Conservation (phyloP, 202 grass and related monocot genomes). For the Cymbopogon flexuosus region DNA sequence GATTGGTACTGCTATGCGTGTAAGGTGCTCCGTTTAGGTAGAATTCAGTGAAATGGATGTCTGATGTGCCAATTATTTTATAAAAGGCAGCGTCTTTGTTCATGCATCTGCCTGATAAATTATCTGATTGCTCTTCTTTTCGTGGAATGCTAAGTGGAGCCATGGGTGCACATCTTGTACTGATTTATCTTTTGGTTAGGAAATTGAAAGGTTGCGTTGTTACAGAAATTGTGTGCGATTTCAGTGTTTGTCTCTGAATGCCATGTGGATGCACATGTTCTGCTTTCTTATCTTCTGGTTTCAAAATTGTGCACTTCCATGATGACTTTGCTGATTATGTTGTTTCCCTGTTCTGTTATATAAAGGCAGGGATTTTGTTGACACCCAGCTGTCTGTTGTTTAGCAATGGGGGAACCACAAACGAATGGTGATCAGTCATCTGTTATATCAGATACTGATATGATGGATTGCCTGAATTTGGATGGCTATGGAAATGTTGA, state of each 20-base stretch:
- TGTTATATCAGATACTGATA: slow-evolving; percentile 18
- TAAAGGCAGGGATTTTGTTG: not conserved
- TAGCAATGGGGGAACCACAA: slow-evolving; percentile 9
- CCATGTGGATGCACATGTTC: slow-evolving; percentile 9
- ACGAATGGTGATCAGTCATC: slow-evolving; percentile 1
- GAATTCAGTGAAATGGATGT: not conserved
- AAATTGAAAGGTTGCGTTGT: not conserved
- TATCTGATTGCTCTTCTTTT: too few species aligned
- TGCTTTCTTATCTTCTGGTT: not conserved
- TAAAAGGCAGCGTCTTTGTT: too few species aligned
- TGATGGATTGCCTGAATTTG: slow-evolving; percentile 29
- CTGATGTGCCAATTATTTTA: not conserved
- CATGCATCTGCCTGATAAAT: too few species aligned
- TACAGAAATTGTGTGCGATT: not conserved
- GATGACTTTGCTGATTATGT: not conserved
- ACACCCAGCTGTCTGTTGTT: not conserved
- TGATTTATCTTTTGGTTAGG: not conserved
- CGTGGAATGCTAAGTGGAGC: not conserved
- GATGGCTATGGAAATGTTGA: slow-evolving; percentile 13
- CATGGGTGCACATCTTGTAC: not conserved
- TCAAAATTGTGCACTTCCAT: not conserved
- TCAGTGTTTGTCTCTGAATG: not conserved
- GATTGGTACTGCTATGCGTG: not conserved
- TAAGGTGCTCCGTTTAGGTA: not conserved
- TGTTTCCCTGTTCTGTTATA: not conserved